Conservation (phyloP, 2,329 filamentous ascomycete genomes). For the Colletotrichum sp. region DNA sequence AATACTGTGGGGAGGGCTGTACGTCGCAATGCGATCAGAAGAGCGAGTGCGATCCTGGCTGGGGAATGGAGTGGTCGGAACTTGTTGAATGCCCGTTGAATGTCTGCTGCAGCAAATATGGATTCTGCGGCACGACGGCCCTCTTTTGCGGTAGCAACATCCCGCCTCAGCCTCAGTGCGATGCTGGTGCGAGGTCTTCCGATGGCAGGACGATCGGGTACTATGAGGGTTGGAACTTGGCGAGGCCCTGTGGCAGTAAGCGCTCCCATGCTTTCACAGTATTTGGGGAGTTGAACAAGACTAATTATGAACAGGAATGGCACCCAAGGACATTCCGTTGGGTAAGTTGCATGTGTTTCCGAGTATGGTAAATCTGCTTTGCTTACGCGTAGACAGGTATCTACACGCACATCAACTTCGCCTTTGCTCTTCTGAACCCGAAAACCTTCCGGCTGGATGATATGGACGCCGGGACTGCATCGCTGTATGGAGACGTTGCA, state of each 20-base stretch:
- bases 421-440: not conserved
- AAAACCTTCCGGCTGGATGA: not conserved
- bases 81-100: conserved; percentile 37
- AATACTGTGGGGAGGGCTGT: conserved; percentile 15
- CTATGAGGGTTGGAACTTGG: conserved; percentile 29
- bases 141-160: conserved; percentile 16
- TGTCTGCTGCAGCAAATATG: conserved; percentile 29
- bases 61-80: conserved; percentile 28
- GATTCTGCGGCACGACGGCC: conserved; percentile 19
- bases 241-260: not conserved
- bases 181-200: not conserved
- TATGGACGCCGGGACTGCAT: not conserved
- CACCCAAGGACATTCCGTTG: not conserved
- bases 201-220: conserved; percentile 28
- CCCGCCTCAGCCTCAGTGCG: not conserved
- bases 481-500: not conserved
- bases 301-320: not conserved
- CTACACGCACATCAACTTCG: not conserved
- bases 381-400: not conserved
- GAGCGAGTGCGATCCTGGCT: conserved; percentile 34
- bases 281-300: not conserved
- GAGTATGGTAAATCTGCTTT: not conserved
- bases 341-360: not conserved
- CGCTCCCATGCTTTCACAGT: not conserved
- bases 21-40: conserved; percentile 29